Evolutionary conservation across 495 filamentous ascomycete genomes (phyloP).

Genomic region (Podospora comata): DNA sequence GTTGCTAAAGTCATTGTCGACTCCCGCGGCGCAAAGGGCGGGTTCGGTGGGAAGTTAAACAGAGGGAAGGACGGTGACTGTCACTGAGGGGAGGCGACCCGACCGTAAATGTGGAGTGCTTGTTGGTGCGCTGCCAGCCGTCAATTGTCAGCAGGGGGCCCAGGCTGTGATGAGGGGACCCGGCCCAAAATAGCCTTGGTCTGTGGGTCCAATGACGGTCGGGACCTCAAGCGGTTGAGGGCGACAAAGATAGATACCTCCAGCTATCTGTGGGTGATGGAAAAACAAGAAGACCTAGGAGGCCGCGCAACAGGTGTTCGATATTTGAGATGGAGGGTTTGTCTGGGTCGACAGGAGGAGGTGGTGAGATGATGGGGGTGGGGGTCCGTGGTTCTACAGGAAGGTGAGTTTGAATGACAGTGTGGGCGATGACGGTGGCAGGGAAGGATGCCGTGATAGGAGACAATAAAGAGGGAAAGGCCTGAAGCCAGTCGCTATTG

Average conservation of each 20-base stretch:
- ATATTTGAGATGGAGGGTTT: neutral
- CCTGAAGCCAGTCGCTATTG: neutral
- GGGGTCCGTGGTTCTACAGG: neutral
- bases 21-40: conserved; percentile 28
- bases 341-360: neutral
- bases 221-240: neutral
- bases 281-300: neutral
- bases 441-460: neutral
- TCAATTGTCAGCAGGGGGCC: conserved; percentile 24
- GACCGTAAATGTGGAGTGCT: conserved; percentile 23
- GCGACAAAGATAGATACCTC: too few species aligned
- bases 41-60: conserved; percentile 2
- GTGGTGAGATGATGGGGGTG: neutral
- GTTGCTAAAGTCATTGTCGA: conserved; percentile 10
- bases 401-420: neutral
- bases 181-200: conserved; percentile 31
- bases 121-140: conserved; percentile 24
- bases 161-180: conserved; percentile 11
- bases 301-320: neutral
- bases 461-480: neutral
- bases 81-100: conserved; percentile 18
- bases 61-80: conserved; percentile 2
- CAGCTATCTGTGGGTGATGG: too few species aligned
- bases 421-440: neutral
- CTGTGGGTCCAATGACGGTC: neutral